phyloP scores from a whole-genome alignment of 2,329 filamentous ascomycete species.

The Rhinocladiella mackenziei region DNA sequence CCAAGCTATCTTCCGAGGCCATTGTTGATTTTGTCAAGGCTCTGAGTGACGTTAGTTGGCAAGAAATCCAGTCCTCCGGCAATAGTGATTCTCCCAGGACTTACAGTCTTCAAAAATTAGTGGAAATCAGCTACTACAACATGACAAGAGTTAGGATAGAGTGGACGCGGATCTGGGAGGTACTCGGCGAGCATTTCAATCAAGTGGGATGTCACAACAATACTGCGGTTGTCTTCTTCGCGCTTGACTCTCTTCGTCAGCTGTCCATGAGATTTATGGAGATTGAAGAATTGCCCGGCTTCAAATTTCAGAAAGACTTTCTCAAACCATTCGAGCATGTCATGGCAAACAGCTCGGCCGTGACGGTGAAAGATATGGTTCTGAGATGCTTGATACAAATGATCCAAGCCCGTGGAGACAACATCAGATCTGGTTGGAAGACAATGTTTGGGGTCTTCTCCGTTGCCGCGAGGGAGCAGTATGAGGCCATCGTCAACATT shows the following conservation, averaged over 20 bases:
- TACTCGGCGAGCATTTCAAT: slow-evolving; percentile 98
- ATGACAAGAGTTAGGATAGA: slow-evolving; percentile 98
- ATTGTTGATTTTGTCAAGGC: slow-evolving; percentile 94
- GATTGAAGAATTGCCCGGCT: slow-evolving; percentile 92
- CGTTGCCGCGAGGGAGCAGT: slow-evolving; percentile 85
- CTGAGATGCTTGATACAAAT: slow-evolving; percentile 95
- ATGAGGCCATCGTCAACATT: slow-evolving; percentile 93
- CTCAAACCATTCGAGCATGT: slow-evolving; percentile 97
- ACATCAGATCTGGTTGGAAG: slow-evolving; percentile 96
- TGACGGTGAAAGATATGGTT: slow-evolving; percentile 96
- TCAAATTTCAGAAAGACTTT: slow-evolving; percentile 99
- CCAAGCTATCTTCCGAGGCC: slow-evolving; percentile 84
- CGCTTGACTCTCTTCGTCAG: slow-evolving; percentile 89
- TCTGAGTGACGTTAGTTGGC: slow-evolving; percentile 94
- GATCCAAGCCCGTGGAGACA: slow-evolving; percentile 95
- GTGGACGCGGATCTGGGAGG: slow-evolving; percentile 96
- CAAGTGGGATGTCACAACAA: slow-evolving; percentile 95
- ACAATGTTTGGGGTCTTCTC: slow-evolving; percentile 99
- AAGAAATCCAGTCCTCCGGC: slow-evolving; percentile 95
- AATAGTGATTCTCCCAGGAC: slow-evolving; percentile 93
- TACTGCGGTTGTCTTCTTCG: slow-evolving; percentile 95
- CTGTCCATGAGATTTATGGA: slow-evolving; percentile 99
- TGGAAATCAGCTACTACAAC: slow-evolving; percentile 99
- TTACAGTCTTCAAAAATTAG: slow-evolving; percentile 95
- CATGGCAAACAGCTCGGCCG: slow-evolving; percentile 84